These are phyloP conservation scores for Eimeria sp. DNA, from an alignment of 169 alveolate genomes.

Conservation along the genomic window DNA sequence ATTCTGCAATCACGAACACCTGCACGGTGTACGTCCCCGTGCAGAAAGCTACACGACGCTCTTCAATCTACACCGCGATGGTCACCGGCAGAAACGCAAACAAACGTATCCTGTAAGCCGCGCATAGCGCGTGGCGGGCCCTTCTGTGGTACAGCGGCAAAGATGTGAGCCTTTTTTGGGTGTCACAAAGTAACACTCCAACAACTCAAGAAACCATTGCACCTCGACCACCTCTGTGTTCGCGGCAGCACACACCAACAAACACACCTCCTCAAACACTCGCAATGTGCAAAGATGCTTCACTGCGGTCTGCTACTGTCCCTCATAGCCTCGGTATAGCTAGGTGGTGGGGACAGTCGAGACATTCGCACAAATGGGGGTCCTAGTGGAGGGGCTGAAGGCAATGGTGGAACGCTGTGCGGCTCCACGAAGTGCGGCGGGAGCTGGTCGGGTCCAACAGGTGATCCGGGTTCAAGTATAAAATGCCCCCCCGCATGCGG, in stretches of 20 bases:
- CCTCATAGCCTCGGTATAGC: neutral
- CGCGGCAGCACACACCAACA: neutral
- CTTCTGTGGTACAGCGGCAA: neutral
- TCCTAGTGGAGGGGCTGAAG: neutral
- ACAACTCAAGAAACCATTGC: no score
- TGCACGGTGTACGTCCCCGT: neutral
- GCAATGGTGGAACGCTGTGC: neutral
- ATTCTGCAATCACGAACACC: neutral
- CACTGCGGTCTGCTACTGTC: neutral
- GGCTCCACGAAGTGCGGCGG: neutral
- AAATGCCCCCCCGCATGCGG: neutral
- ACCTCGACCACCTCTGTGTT: neutral
- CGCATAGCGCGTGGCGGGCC: neutral
- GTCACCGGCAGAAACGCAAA: neutral
- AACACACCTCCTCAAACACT: no score
- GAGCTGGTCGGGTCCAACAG: neutral
- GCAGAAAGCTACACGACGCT: neutral
- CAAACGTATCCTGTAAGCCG: neutral
- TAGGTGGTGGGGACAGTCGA: neutral
- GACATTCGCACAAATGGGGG: neutral
- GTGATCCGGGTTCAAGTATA: neutral
- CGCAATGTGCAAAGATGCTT: no score
- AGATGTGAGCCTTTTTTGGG: neutral
- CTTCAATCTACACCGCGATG: neutral
- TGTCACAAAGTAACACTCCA: no score